Evolutionary conservation across 176 grass and related monocot genomes (phyloP).

Genomic region (Oropetium thomaeum): DNA sequence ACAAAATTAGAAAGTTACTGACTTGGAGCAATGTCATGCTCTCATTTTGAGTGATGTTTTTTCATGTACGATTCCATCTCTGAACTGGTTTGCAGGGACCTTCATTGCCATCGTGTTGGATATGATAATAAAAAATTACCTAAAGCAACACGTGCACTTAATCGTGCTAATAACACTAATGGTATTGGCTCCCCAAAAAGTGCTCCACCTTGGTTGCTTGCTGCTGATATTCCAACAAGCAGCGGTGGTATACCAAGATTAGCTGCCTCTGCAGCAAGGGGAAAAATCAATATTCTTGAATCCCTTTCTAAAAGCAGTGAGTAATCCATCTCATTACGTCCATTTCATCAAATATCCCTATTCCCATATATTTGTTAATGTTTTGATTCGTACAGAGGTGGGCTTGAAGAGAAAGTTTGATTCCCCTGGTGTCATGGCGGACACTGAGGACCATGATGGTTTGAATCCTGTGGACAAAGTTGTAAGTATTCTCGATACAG

Average conservation of each 20-base stretch:
- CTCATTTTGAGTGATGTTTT: slow-evolving; percentile 8
- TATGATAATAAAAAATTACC: slow-evolving; percentile 79
- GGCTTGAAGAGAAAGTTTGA: slow-evolving; percentile 53
- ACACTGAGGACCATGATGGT: slow-evolving; percentile 4
- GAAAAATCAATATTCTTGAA: slow-evolving; percentile 10
- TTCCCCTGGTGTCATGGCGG: slow-evolving; percentile 11
- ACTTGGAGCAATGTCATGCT: neutral
- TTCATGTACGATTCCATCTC: slow-evolving; percentile 3
- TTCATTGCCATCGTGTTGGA: slow-evolving; percentile 80
- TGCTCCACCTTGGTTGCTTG: slow-evolving; percentile 19
- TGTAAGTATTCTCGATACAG: slow-evolving; percentile 44
- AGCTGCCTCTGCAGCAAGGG: slow-evolving; percentile 11
- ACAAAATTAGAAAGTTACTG: neutral
- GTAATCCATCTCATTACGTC: slow-evolving; percentile 19
- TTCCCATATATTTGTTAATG: slow-evolving; percentile 44
- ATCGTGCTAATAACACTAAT: slow-evolving; percentile 33
- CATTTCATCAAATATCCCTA: slow-evolving; percentile 22
- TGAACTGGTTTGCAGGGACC: slow-evolving; percentile 48
- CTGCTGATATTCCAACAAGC: slow-evolving; percentile 44
- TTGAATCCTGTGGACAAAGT: neutral
- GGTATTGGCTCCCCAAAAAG: slow-evolving; percentile 11
- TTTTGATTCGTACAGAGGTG: slow-evolving; percentile 37
- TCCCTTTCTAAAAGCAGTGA: slow-evolving; percentile 25
- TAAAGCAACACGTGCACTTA: slow-evolving; percentile 48
- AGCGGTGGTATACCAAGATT: slow-evolving; percentile 26